A percentile compares a stretch with the other conserved stretches of the same genome.
Evolutionary conservation across 768 basidiomycete species (phyloP).

Genomic region (Tephrocybe sp.): DNA sequence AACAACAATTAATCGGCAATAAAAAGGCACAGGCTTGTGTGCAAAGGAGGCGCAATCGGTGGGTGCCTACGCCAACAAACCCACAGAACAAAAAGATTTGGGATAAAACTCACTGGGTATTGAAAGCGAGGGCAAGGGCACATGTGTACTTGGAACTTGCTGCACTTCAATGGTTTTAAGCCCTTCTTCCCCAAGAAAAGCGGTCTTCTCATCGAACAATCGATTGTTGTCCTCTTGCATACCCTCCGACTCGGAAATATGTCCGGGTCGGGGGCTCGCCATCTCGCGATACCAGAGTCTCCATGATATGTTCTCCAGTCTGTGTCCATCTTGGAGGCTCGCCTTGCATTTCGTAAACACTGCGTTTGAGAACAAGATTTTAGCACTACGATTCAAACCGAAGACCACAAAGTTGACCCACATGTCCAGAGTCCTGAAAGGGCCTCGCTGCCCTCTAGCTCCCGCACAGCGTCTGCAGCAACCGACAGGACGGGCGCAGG

Average conservation of each 20-base stretch:
- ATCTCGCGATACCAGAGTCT: constrained; percentile 77
- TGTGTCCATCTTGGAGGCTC: constrained; percentile 73
- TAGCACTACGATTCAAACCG: background rate
- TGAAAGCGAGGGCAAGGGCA: background rate
- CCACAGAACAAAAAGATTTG: background rate
- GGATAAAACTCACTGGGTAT: constrained; percentile 8
- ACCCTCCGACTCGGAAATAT: constrained; percentile 20
- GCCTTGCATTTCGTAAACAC: constrained; percentile 87
- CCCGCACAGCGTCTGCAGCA: constrained; percentile 62
- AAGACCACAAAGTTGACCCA: constrained; percentile 31
- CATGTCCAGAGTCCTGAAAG: constrained; percentile 69
- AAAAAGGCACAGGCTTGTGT: background rate
- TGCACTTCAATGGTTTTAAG: background rate
- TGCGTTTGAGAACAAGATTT: constrained; percentile 46
- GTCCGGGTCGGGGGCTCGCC: constrained; percentile 16
- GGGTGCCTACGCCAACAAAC: background rate
- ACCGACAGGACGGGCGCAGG: constrained; percentile 69
- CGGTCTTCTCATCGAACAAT: constrained; percentile 17
- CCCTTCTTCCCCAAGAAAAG: background rate
- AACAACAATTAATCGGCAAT: background rate
- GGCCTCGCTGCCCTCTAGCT: constrained; percentile 69
- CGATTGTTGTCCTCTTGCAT: constrained; percentile 6
- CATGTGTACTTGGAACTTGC: constrained; percentile 5
- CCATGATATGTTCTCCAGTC: constrained; percentile 90
- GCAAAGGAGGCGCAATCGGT: background rate